These are phyloP conservation scores for Pseudoscleropodium purum DNA, from an alignment of 225 moss, liverwort and hornwort species.

Conservation along the genomic window DNA sequence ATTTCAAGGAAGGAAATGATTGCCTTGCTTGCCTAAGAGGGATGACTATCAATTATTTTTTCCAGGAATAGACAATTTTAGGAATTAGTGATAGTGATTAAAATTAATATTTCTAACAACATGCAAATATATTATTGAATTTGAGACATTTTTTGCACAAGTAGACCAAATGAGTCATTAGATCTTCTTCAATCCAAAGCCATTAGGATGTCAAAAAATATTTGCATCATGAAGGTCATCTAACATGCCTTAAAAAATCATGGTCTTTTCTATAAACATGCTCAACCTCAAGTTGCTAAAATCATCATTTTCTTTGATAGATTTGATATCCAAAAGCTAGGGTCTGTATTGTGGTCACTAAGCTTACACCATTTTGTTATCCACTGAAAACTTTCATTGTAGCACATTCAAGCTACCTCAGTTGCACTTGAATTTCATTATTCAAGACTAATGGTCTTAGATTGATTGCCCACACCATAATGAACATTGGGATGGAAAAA, in stretches of 20 bases:
- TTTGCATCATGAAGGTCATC: accelerated
- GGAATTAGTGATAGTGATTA: background rate
- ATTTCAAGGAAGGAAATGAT: no score
- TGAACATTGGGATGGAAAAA: background rate
- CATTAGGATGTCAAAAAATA: background rate
- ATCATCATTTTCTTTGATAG: background rate
- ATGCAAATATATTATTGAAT: no score
- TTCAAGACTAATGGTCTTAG: no score
- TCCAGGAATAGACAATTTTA: background rate
- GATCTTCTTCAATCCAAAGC: background rate
- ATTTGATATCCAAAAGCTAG: background rate
- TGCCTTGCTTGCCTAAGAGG: no score
- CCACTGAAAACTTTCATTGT: background rate
- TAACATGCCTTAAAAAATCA: background rate
- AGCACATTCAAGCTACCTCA: background rate
- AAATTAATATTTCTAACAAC: background rate
- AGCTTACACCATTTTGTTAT: background rate
- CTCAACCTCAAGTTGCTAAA: background rate
- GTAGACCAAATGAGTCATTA: background rate
- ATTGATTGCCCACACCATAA: no score
- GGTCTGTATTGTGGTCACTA: background rate
- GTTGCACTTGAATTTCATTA: background rate
- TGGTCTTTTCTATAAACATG: accelerated
- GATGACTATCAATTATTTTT: no score
- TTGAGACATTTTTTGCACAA: background rate